Conservation (phyloP, 345 rosid genomes). For the Salix udensis region DNA sequence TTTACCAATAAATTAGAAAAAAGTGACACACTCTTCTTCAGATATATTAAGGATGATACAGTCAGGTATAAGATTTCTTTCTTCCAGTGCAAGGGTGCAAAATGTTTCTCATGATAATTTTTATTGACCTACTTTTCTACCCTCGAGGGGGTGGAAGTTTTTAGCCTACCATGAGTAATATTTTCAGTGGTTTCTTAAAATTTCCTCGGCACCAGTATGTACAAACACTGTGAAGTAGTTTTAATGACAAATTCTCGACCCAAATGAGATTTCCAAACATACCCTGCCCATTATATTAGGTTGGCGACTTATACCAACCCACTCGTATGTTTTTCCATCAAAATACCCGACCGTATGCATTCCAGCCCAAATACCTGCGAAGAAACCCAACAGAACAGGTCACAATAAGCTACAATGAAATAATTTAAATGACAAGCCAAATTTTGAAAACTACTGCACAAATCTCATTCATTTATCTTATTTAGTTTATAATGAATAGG, state of each 20-base stretch:
- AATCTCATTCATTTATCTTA: no score
- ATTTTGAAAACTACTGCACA: neutral
- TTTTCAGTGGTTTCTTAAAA: neutral
- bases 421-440: neutral
- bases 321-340: constrained; percentile 93
- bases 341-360: constrained; percentile 92
- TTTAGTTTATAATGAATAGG: no score
- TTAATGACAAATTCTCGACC: neutral
- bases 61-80: neutral
- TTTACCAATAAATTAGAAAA: neutral
- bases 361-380: constrained; percentile 94
- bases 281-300: constrained; percentile 89
- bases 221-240: neutral
- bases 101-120: neutral
- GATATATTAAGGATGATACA: neutral
- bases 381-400: neutral
- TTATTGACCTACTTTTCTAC: neutral
- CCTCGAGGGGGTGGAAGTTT: neutral
- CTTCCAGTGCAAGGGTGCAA: neutral
- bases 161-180: neutral
- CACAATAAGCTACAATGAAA: neutral
- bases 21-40: neutral
- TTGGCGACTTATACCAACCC: constrained; percentile 98
- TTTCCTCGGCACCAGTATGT: neutral
- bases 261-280: constrained; percentile 9